Percentiles rank a stretch among this genome's conserved stretches.
These are phyloP conservation scores for Gossypium ekmanianum DNA, from an alignment of 345 rosid species.

Conservation along the genomic window DNA sequence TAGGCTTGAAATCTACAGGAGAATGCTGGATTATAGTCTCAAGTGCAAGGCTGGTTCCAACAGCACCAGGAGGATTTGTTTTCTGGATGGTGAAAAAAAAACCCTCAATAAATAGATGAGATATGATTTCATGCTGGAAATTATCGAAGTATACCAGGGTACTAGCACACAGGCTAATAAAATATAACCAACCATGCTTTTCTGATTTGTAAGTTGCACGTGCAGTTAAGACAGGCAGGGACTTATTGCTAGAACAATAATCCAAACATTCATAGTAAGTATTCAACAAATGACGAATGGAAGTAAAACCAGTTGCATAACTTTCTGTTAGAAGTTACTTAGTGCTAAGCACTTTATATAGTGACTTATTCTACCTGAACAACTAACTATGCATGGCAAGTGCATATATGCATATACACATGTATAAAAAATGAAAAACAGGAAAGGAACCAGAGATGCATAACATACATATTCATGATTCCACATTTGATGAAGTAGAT, in stretches of 20 bases:
- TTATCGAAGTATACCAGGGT: background rate
- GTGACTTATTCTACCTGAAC: background rate
- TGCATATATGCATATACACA: background rate
- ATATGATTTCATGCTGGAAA: constrained; percentile 1
- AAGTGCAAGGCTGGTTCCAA: constrained; percentile 83
- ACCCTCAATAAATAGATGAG: background rate
- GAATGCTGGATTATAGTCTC: constrained; percentile 76
- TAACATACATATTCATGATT: constrained; percentile 54
- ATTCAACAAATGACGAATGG: background rate
- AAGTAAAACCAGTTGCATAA: background rate
- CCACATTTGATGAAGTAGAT: constrained; percentile 75
- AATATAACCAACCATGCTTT: background rate
- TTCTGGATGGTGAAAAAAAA: constrained; percentile 39
- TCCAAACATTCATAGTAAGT: background rate
- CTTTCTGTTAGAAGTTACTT: background rate
- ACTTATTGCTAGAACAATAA: background rate
- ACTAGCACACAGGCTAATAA: background rate
- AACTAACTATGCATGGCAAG: background rate
- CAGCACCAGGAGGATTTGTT: constrained; percentile 81
- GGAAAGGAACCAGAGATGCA: constrained; percentile 22
- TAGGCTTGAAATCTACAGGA: constrained; percentile 57
- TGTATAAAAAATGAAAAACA: background rate
- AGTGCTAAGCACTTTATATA: background rate
- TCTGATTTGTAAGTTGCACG: background rate
- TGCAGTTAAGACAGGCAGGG: background rate